Evolutionary conservation across 2,329 filamentous ascomycete species (phyloP), one percentile per base, ranked within the genome.

Genomic region (Kalaharituber pfeilii): DNA sequence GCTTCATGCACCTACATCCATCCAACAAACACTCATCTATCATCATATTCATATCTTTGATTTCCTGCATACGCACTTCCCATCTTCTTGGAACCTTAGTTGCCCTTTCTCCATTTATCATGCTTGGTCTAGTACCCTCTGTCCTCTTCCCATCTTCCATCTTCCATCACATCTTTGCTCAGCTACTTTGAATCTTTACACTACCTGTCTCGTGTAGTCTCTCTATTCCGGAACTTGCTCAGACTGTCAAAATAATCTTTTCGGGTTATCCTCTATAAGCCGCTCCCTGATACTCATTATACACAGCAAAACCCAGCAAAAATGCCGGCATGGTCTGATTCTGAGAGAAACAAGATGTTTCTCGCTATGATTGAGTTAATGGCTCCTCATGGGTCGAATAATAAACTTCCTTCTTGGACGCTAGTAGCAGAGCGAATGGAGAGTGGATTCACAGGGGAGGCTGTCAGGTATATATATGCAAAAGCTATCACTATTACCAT

Each of bases 321-420:
- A n/a, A 52, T 52, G 50, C 50, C 50, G 2, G n/a, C 50, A n/a
- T 52, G 50, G 50, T 36, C 50, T 3, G 29, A 36, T 13, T 22
- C 26, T 25, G 50, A 52, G n/a, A 11, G 28, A 2, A 36, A 22
- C 29, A 26, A 39, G 18, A 26, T 52, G 22, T 29, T 52, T 29
- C 50, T 52, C 29, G 29, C 50, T 9, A 42, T 52, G 22, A 52
- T 52, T 24, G 50, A 52, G 47, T 15, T 50, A 15, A 28, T 50
- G 24, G 47, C 47, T 28, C 47, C 47, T 9, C 47, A 28, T 25
- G 29, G 28, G 50, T 36, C 50, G 20, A 36, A 24, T 36, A 39
- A 36, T 25, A 36, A 36, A 22, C 26, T 42, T 26, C 50, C 50
- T 15, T 24, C 50, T 18, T 52, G 50, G 50, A 33, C 27, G 3